Base-by-base conservation (phyloP, 495 filamentous ascomycete species). In the Tuber aestivum region DNA sequence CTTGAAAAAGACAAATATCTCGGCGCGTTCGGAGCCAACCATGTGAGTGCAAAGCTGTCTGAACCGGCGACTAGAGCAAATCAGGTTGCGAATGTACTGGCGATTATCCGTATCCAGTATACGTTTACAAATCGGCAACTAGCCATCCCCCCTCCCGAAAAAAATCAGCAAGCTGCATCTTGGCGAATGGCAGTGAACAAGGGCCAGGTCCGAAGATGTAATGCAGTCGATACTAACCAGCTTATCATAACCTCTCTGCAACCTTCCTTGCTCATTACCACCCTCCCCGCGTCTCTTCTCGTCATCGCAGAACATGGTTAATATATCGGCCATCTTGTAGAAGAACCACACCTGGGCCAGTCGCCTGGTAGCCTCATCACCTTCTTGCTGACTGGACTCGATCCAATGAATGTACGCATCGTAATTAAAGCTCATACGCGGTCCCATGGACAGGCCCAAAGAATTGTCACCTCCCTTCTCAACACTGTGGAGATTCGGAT, bases 321-420 rank as follows among this genome's bases (percentile, higher is more conserved):
- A 74, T 79, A 79, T 79, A 65, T 79, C 78, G 7, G 78, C 78
- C 78, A 79, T 79, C 44, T 79, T 79, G 68, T 79, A 79, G 61
- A 79, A 79, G 61, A 79, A 79, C 78, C 78, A 79, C 70, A 79
- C 78, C 41, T 79, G 78, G n/a, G 78, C 78, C 44, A 79, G 76
- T 32, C 78, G 78, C 48, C 78, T 79, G 14, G 78, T 79, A n/a
- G 70, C 78, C 42, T 79, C 78, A 69, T 79, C 78, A 8, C 78
- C 78, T 37, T 79, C 78, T 21, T 77, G 41, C 16, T 77, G 71
- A 32, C 72, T 50, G 35, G 78, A 72, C 41, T 79, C 73, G 12
- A 79, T 70, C 78, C 78, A 79, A 23, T 79, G 77, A 42, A 79
- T 70, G 42, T 79, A 79, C 37, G 72, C 78, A 38, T 79, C 78